Evolutionary conservation across 2,329 filamentous ascomycete species (phyloP).

Genomic region (Lachnellula subtilissima): DNA sequence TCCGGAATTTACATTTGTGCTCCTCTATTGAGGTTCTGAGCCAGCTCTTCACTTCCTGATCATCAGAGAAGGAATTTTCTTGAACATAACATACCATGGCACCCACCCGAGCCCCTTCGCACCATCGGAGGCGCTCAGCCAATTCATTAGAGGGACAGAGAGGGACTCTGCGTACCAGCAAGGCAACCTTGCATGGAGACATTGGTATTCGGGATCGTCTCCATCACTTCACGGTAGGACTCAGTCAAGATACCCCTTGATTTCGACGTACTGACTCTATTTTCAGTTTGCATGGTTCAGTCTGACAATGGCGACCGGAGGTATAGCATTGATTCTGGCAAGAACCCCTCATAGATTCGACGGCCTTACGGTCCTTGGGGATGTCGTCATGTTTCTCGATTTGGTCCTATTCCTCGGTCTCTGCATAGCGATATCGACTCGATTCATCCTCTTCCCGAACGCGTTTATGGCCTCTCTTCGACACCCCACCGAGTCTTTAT

Average conservation of each 20-base stretch:
- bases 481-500: slow-evolving; percentile 64
- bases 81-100: neutral
- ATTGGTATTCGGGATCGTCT: slow-evolving; percentile 20
- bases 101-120: neutral
- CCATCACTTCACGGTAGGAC: slow-evolving; percentile 21
- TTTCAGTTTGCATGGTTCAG: slow-evolving; percentile 59
- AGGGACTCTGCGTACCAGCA: slow-evolving; percentile 9
- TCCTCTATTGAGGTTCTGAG: no score
- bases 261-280: slow-evolving; percentile 31
- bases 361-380: slow-evolving; percentile 60
- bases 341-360: slow-evolving; percentile 60
- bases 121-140: neutral
- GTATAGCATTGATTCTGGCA: slow-evolving; percentile 60
- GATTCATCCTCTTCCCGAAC: slow-evolving; percentile 57
- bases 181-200: slow-evolving; percentile 11
- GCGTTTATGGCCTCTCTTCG: slow-evolving; percentile 52
- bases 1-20: no score
- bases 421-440: slow-evolving; percentile 47
- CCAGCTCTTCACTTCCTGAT: no score
- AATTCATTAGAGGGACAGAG: slow-evolving; percentile 18
- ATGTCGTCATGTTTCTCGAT: slow-evolving; percentile 65
- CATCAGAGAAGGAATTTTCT: no score
- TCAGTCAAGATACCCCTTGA: neutral
- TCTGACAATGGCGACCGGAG: slow-evolving; percentile 70
- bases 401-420: slow-evolving; percentile 58